Evolutionary conservation across 2,329 filamentous ascomycete genomes (phyloP), one percentile per base, ranked within the genome.

Genomic region (Purpureocillium lavendulum): DNA sequence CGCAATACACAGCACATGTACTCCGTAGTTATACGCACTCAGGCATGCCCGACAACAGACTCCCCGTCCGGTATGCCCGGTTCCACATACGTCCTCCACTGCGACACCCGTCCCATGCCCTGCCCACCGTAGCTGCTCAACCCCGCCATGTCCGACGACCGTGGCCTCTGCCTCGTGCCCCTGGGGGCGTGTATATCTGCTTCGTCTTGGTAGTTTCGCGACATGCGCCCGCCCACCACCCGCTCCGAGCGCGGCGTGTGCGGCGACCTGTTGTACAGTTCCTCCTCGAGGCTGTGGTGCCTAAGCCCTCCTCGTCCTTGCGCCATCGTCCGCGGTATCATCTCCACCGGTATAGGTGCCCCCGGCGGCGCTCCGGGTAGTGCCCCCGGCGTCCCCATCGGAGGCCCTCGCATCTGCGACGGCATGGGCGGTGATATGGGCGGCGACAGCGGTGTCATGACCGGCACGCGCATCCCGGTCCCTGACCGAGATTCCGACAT

Each of bases 21-120:
- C n/a, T n/a, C n/a, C n/a, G n/a, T n/a, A n/a, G n/a, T n/a, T n/a
- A 26, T 26, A 26, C 21, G 21, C 21, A 26, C 21, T 26, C 21
- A 26, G 21, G 21, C 21, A 26, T 26, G 21, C 21, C 21, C 21
- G 10, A 26, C 24, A 18, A 36, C 40, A 7, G 39, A 35, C 38
- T 61, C 59, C 18, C 49, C 55, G 31, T 64, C 61, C 32, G 65
- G 63, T 30, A 55, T 45, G 4, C 67, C 69, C 7, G 62, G 63
- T 44, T 64, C 61, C 13, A 75, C 66, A 53, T 69, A 70, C 31
- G 56, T 62, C 42, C 60, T 60, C 71, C 71, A 75, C 41, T 71
- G 66, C 33, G 55, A 57, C 14, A 75, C 70, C 7, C 71, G 60
- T 45, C 66, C 60, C 61, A 66, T 61, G 9, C 70, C 70, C 28